A percentile compares a stretch with the other conserved stretches of the same genome.
Evolutionary conservation across 2,329 filamentous ascomycete species (phyloP).

Genomic region (Curvularia sp.): DNA sequence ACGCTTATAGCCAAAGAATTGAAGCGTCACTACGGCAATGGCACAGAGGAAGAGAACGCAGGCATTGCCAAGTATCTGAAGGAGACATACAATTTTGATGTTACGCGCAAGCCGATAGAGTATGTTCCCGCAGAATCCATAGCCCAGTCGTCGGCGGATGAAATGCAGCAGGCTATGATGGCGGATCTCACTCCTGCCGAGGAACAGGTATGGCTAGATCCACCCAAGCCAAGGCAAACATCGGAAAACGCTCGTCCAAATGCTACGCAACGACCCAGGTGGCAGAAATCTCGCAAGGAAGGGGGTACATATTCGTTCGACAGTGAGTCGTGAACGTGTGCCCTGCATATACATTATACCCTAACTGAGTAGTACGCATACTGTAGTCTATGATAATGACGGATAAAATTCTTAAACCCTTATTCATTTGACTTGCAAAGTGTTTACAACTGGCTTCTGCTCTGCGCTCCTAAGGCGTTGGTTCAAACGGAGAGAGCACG

Average conservation of each 20-base stretch:
- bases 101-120: conserved; percentile 10
- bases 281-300: not conserved
- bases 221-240: not conserved
- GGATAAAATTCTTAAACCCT: not conserved
- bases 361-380: not conserved
- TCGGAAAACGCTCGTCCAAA: not conserved
- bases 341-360: not conserved
- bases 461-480: not conserved
- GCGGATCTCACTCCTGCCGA: not conserved
- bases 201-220: conserved; percentile 2
- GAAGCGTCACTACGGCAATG: conserved; percentile 26
- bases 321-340: not conserved
- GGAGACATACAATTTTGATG: conserved; percentile 25
- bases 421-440: not conserved
- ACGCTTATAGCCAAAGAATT: conserved; percentile 33
- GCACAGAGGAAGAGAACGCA: conserved; percentile 27
- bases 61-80: conserved; percentile 30
- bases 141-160: conserved; percentile 21
- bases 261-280: not conserved
- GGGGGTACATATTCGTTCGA: conserved; percentile 8
- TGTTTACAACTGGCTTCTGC: not conserved
- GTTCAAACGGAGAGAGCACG: conserved; percentile 11
- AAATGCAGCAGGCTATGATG: conserved; percentile 20
- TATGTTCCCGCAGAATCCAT: conserved; percentile 5
- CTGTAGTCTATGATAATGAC: not conserved